phyloP scores from a whole-genome alignment of 2,329 filamentous ascomycete genomes.

The Byssothecium circinans region DNA sequence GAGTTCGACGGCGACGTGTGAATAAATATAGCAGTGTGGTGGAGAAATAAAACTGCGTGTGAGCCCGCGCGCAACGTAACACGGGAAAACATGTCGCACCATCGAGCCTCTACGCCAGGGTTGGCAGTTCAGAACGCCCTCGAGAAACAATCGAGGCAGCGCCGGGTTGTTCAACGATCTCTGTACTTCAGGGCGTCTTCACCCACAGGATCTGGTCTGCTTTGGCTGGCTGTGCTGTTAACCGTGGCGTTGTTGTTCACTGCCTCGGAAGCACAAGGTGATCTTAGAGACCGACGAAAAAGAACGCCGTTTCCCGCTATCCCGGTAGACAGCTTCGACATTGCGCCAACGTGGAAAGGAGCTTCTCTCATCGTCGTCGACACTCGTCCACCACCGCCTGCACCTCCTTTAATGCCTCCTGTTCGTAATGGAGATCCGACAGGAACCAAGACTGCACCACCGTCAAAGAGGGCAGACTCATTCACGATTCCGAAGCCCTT shows the following conservation, averaged over 20 bases:
- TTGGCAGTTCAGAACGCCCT: constrained; percentile 5
- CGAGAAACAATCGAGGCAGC: constrained; percentile 23
- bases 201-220: constrained; percentile 15
- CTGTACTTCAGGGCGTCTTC: constrained; percentile 20
- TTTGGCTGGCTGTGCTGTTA: constrained; percentile 31
- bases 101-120: constrained; percentile 24
- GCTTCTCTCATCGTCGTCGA: constrained; percentile 33
- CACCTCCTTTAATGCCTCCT: constrained; percentile 39
- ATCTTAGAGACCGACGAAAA: constrained; percentile 21
- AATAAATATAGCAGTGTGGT: constrained; percentile 21
- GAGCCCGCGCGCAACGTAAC: constrained; percentile 20
- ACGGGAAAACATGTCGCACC: constrained; percentile 38
- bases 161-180: constrained; percentile 17
- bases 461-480: constrained; percentile 25
- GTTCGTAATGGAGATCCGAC: constrained; percentile 28
- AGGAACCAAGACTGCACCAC: constrained; percentile 21
- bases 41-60: constrained; percentile 3
- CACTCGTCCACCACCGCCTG: constrained; percentile 29
- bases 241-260: constrained; percentile 30
- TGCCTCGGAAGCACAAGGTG: constrained; percentile 34
- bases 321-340: constrained; percentile 22
- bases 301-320: constrained; percentile 22
- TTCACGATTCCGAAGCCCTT: constrained; percentile 48
- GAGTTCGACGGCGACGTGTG: constrained; percentile 12
- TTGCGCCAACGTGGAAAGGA: constrained; percentile 27